Base-by-base conservation (phyloP, 2,329 filamentous ascomycete genomes). In the Scedosporium dehoogii region DNA sequence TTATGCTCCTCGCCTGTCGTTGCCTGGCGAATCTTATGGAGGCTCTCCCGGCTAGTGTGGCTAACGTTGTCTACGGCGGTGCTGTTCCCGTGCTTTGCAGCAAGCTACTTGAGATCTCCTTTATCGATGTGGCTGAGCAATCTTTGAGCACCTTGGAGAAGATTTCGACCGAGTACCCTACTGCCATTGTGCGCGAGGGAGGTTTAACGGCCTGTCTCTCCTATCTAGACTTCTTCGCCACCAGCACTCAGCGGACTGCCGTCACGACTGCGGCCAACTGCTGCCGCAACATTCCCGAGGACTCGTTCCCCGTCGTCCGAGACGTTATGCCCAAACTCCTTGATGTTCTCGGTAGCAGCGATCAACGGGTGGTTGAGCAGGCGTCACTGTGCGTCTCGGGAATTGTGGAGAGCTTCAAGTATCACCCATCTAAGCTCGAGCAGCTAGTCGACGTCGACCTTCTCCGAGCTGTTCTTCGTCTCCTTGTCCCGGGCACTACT, bases 11-110 rank as follows among this genome's bases (percentile, higher is more conserved):
- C 64, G 93, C 94, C 21, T 99, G 94, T 72, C 89, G 96, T 64
- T 97, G 91, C 74, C 83, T 99, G 69, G 94, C 94, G 64, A 97
- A 99, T 72, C 76, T 99, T 62, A 99, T 99, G 94, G 94, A 99
- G 73, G 96, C 93, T 27, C 79, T 99, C 33, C 92, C 94, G 21
- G 88, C 91, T 41, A 93, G 93, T 63, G 94, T 94, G 58, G 90
- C 92, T 12, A 97, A 96, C 72, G 92, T 99, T 14, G 94, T 97
- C 3, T 97, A 97, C 72, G 93, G 92, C n/a, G 91, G 92, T 59
- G 94, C 94, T 41, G 94, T 99, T 4, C 92, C 94, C 2, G 87
- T 99, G 12, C 79, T 99, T 27, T 97, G 94, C 76, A 90, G 93
- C 71, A 99, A 97, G 75, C 81, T 99, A 33, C 81, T 97, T 64